Base-by-base conservation (phyloP, 1,284 basidiomycete species). In the Xanthoconium separans region DNA sequence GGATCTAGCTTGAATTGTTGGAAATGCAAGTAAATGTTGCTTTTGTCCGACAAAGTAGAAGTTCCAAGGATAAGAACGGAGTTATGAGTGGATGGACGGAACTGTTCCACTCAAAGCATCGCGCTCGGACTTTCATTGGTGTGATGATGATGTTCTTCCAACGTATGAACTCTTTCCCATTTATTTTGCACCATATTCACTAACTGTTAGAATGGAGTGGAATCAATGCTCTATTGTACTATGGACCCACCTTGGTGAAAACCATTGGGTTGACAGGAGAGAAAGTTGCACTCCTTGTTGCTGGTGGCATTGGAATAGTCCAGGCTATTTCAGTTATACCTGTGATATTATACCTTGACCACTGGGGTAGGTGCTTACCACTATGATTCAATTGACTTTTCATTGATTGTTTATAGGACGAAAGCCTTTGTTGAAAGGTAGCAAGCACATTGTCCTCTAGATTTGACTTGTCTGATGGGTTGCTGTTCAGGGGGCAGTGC, bases 191-290 rank as follows among this genome's bases (percentile, higher is more conserved):
- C 30, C 18, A 42, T 47, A 52, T 50, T 53, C 20, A 56, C 8
- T 11, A 24, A 42, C 6, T 22, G 20, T 20, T 61, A 91, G 89
- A 91, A 73, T 91, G 89, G 89, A 86, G 84, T 57, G 89, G 89
- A 2, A 91, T 91, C 58, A 92, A 91, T 63, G 88, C 89, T 6
- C 66, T 92, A 33, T 72, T 91, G 9, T 93, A 93, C 63, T 93
- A 91, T 60, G 89, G 89, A 1, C 90, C 90, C 1, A 83, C 82
- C 1, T 75, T 93, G 15, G 80, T 91, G 55, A 73, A 69, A 31
- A 80, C 73, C 52, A 77, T 93, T 44, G 89, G 89, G 6, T 61
- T 91, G 24, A 76, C 73, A 16, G 70, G 68, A 33, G 74, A 76
- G 49, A 79, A 75, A 1, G 76, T 81, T 16, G 79, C 82, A 1